These are phyloP conservation scores for Metschnikowia lachancei DNA, from an alignment of 805 yeast genomes.

Conservation along the genomic window DNA sequence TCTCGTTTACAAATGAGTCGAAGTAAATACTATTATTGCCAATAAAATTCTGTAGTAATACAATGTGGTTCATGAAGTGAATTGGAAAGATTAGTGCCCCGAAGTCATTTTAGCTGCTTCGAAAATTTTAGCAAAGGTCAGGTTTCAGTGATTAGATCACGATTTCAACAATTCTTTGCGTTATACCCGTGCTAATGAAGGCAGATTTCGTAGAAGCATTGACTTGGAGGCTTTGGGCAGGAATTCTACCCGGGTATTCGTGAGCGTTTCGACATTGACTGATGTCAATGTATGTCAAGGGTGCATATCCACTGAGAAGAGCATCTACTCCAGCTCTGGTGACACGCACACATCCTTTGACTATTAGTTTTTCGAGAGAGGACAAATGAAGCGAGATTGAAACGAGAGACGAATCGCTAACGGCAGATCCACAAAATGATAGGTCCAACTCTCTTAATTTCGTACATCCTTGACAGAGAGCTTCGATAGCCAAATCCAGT, in stretches of 20 bases:
- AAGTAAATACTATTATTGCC: neutral
- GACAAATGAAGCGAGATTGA: slow-evolving; percentile 56
- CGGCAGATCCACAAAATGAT: slow-evolving; percentile 78
- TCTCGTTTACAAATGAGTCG: neutral
- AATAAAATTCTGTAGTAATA: neutral
- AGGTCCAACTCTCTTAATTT: slow-evolving; percentile 51
- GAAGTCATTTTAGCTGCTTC: neutral
- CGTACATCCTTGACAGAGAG: slow-evolving; percentile 65
- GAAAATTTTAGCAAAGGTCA: neutral
- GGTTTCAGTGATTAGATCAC: slow-evolving; percentile 40
- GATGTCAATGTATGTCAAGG: slow-evolving; percentile 53
- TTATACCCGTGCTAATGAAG: slow-evolving; percentile 53
- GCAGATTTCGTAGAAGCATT: slow-evolving; percentile 55
- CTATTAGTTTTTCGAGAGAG: slow-evolving; percentile 45
- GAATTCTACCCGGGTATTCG: slow-evolving; percentile 56
- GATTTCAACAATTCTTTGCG: slow-evolving; percentile 56
- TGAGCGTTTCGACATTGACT: slow-evolving; percentile 74
- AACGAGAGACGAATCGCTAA: slow-evolving; percentile 65
- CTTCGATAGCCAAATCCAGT: slow-evolving; percentile 66
- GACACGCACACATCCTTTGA: slow-evolving; percentile 73
- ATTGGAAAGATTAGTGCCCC: neutral
- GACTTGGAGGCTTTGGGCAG: slow-evolving; percentile 53
- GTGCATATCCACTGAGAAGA: slow-evolving; percentile 53
- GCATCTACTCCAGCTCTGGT: slow-evolving; percentile 77
- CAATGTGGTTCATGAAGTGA: slow-evolving; percentile 4